These are phyloP conservation scores for Verbascum thapsus DNA, from an alignment of 257 asterid species.

Conservation along the genomic window DNA sequence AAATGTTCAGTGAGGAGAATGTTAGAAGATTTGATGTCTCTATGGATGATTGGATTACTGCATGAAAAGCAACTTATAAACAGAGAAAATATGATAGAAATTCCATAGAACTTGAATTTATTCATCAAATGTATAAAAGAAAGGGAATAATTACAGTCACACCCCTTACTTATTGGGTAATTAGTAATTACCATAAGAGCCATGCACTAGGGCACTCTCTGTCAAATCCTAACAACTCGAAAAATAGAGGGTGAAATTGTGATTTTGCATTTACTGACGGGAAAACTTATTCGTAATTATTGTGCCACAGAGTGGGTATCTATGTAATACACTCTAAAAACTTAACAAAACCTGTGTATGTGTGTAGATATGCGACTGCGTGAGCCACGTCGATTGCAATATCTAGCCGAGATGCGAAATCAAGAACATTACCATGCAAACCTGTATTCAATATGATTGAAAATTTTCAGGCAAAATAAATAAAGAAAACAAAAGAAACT, in stretches of 20 bases:
- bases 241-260: too few relatives aligned
- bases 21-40: constrained; percentile 98
- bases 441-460: constrained; percentile 43
- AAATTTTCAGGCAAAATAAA: neutral
- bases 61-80: constrained; percentile 24
- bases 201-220: too few relatives aligned
- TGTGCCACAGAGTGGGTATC: too few relatives aligned
- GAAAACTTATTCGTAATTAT: too few relatives aligned
- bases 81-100: neutral
- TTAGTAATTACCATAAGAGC: too few relatives aligned
- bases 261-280: too few relatives aligned
- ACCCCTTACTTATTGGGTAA: too few relatives aligned
- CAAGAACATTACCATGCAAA: constrained; percentile 57
- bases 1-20: constrained; percentile 83
- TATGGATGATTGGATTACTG: constrained; percentile 93
- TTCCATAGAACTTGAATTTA: constrained; percentile 6
- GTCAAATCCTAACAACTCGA: too few relatives aligned
- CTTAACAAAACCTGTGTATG: constrained; percentile 70
- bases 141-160: too few relatives aligned
- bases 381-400: constrained; percentile 94
- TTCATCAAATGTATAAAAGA: neutral
- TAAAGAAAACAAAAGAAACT: too few relatives aligned
- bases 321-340: neutral
- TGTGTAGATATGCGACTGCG: constrained; percentile 92
- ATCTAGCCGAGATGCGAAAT: constrained; percentile 72